Evolutionary conservation across 805 yeast species (phyloP).

Genomic region (Suhomyces sp.): DNA sequence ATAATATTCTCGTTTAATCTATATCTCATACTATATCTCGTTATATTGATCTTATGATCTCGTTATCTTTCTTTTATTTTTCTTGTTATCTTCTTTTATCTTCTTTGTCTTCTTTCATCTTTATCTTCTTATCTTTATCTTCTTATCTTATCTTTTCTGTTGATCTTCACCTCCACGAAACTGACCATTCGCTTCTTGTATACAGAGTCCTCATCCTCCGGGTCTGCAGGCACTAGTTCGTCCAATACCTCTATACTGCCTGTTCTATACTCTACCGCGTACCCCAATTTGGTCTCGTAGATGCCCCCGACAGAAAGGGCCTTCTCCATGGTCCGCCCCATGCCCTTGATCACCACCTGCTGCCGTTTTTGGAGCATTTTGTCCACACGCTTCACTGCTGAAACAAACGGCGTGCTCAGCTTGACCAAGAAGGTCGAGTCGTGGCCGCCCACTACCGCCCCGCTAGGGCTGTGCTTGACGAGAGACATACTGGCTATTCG

Average conservation of each 20-base stretch:
- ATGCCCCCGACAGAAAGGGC: slow-evolving; percentile 60
- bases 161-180: slow-evolving; percentile 42
- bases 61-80: no score
- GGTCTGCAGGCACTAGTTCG: slow-evolving; percentile 43
- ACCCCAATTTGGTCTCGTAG: slow-evolving; percentile 49
- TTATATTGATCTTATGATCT: no score
- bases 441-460: slow-evolving; percentile 37
- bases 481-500: slow-evolving; percentile 11
- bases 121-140: no score
- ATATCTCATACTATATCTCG: not conserved
- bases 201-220: slow-evolving; percentile 26
- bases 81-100: no score
- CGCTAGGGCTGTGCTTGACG: slow-evolving; percentile 56
- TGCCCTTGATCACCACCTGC: slow-evolving; percentile 59
- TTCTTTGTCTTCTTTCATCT: no score
- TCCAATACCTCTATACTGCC: slow-evolving; percentile 69
- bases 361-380: slow-evolving; percentile 44
- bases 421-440: slow-evolving; percentile 57
- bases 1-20: not conserved
- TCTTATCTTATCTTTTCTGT: not conserved
- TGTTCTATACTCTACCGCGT: slow-evolving; percentile 59
- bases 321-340: slow-evolving; percentile 67
- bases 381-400: slow-evolving; percentile 65
- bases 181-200: slow-evolving; percentile 47
- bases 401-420: slow-evolving; percentile 64